Conservation (phyloP, 2,329 filamentous ascomycete species). For the Clarireedia sp. region DNA sequence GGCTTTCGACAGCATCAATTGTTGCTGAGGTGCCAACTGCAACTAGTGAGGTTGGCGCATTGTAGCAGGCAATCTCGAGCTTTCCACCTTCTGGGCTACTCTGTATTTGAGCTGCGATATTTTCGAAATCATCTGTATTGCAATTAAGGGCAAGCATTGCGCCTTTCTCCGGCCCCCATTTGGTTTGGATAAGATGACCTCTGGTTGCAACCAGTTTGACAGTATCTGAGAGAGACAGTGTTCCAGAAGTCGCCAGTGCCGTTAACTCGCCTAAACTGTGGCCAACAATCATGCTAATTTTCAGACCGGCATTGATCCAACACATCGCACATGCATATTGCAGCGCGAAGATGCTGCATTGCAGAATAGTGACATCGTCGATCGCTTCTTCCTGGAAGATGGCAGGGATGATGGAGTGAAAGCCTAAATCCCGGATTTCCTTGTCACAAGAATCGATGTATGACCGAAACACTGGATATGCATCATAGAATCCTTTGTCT, state of each 20-base stretch:
- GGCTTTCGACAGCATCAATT: slow-evolving; percentile 7
- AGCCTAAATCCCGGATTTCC: slow-evolving; percentile 2
- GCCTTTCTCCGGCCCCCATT: background rate
- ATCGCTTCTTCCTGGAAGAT: slow-evolving; percentile 11
- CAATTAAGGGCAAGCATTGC: background rate
- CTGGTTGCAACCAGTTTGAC: slow-evolving; percentile 25
- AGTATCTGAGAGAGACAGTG: background rate
- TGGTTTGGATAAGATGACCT: slow-evolving; percentile 27
- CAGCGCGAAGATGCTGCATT: slow-evolving; percentile 12
- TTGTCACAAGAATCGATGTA: slow-evolving; percentile 14
- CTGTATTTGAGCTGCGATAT: background rate
- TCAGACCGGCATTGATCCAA: slow-evolving; percentile 16
- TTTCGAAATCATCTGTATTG: background rate
- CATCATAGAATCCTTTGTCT: slow-evolving; percentile 1
- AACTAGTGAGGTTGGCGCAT: slow-evolving; percentile 28
- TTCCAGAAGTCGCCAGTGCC: slow-evolving; percentile 28
- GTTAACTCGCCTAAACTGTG: slow-evolving; percentile 36
- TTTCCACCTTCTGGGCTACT: background rate
- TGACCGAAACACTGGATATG: slow-evolving; percentile 5
- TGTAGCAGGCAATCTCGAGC: slow-evolving; percentile 30
- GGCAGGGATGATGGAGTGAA: slow-evolving; percentile 11
- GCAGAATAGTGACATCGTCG: slow-evolving; percentile 10
- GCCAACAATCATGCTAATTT: slow-evolving; percentile 21
- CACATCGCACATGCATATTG: slow-evolving; percentile 16
- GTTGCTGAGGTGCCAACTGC: slow-evolving; percentile 23